Evolutionary conservation across 83 land plant species (phyloP).

Genomic region (Picea engelmannii): DNA sequence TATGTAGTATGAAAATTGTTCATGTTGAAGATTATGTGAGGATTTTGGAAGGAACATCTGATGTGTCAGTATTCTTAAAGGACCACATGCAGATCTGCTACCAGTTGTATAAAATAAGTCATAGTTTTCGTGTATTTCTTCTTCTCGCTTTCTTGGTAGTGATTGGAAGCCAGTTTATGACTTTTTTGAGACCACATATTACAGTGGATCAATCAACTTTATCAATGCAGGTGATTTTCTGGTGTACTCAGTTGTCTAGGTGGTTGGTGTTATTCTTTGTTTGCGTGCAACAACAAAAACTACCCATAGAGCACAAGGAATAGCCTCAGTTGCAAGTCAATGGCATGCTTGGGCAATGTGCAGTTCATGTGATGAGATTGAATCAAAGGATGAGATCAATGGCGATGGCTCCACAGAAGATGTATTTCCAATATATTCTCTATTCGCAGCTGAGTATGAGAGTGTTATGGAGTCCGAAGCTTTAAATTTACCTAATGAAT

Average conservation of each 20-base stretch:
- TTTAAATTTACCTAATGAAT: slow-evolving; percentile 20
- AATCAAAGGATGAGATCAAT: slow-evolving; percentile 9
- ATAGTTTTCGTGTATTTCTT: slow-evolving; percentile 77
- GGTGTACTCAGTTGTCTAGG: slow-evolving; percentile 20
- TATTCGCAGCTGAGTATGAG: slow-evolving; percentile 32
- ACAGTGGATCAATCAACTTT: slow-evolving; percentile 55
- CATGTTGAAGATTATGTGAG: slow-evolving; percentile 76
- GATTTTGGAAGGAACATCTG: no score
- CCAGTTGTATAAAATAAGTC: slow-evolving; percentile 85
- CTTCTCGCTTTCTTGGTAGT: slow-evolving; percentile 60
- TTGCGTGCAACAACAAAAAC: slow-evolving; percentile 86
- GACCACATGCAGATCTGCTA: slow-evolving; percentile 75
- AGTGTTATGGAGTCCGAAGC: slow-evolving; percentile 61
- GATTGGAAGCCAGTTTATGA: slow-evolving; percentile 64
- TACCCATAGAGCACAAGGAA: slow-evolving; percentile 84
- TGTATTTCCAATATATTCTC: background rate
- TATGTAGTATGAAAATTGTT: slow-evolving; percentile 86
- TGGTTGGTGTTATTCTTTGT: slow-evolving; percentile 40
- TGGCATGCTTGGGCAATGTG: slow-evolving; percentile 89
- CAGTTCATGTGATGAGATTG: slow-evolving; percentile 28
- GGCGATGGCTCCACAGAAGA: no score
- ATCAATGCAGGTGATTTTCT: slow-evolving; percentile 80
- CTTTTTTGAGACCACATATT: slow-evolving; percentile 66
- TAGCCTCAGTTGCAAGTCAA: slow-evolving; percentile 73
- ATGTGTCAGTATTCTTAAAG: slow-evolving; percentile 33